These are phyloP conservation scores for Glutinoglossum americanum DNA, from an alignment of 495 filamentous ascomycete species.

Conservation along the genomic window DNA sequence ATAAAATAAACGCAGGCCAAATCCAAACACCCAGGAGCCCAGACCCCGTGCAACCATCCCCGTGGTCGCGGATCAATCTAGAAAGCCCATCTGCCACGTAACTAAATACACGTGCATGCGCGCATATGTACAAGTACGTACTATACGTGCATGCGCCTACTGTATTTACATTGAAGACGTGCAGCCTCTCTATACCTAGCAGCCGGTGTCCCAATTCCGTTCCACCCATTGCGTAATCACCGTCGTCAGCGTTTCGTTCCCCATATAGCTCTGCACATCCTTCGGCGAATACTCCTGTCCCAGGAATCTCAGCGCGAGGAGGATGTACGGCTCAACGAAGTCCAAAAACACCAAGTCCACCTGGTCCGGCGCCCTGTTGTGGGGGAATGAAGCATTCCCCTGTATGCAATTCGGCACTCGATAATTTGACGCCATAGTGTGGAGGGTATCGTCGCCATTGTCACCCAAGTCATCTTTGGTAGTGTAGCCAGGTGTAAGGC, in stretches of 20 bases:
- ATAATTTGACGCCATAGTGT: constrained; percentile 52
- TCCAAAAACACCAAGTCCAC: constrained; percentile 83
- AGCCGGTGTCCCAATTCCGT: constrained; percentile 46
- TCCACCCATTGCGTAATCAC: constrained; percentile 59
- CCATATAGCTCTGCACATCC: constrained; percentile 43
- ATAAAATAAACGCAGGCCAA: background rate
- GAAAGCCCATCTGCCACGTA: background rate
- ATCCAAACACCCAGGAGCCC: background rate
- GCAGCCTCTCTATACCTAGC: constrained; percentile 11
- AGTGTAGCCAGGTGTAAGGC: constrained; percentile 60
- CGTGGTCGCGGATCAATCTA: background rate
- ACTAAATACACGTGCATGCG: background rate
- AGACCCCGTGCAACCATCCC: background rate
- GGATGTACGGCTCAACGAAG: constrained; percentile 64
- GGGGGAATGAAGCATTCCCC: constrained; percentile 32
- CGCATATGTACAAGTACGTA: background rate
- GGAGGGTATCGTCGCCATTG: constrained; percentile 86
- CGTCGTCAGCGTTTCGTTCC: constrained; percentile 45
- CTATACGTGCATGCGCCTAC: background rate
- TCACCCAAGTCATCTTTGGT: constrained; percentile 63
- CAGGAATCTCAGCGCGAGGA: constrained; percentile 47
- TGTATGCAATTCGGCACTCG: constrained; percentile 66
- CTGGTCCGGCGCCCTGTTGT: constrained; percentile 28
- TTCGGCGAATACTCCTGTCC: constrained; percentile 35
- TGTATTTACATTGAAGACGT: background rate